These are phyloP conservation scores for Carpinus viminea DNA, from an alignment of 306 rosid genomes.

Conservation along the genomic window DNA sequence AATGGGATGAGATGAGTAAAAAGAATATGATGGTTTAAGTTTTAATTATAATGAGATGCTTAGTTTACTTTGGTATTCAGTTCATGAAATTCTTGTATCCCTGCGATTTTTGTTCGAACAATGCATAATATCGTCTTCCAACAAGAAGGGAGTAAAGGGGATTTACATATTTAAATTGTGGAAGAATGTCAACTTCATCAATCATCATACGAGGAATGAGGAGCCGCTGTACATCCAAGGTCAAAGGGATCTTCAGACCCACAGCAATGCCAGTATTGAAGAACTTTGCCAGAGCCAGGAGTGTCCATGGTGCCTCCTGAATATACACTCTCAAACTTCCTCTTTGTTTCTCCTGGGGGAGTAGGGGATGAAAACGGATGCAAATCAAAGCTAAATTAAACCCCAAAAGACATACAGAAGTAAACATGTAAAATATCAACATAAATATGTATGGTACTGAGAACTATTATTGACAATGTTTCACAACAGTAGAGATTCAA, in stretches of 20 bases:
- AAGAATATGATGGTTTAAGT: no score
- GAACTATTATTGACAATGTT: not conserved
- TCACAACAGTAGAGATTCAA: not conserved
- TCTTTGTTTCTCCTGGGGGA: slow-evolving; percentile 80
- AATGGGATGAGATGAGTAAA: no score
- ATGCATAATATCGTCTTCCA: no score
- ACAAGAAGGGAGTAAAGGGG: no score
- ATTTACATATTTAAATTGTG: slow-evolving; percentile 3
- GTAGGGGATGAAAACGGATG: slow-evolving; percentile 14
- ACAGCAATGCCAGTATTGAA: slow-evolving; percentile 97
- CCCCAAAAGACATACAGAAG: slow-evolving; percentile 11
- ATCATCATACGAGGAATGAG: slow-evolving; percentile 79
- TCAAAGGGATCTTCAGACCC: slow-evolving; percentile 88
- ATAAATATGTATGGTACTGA: not conserved
- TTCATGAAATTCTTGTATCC: no score
- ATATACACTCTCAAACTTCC: slow-evolving; percentile 92
- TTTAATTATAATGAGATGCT: no score
- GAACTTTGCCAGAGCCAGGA: slow-evolving; percentile 78
- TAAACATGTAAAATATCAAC: slow-evolving; percentile 18
- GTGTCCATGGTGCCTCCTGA: slow-evolving; percentile 83
- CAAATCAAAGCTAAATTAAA: slow-evolving; percentile 27
- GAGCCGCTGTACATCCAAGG: slow-evolving; percentile 82
- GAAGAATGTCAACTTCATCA: slow-evolving; percentile 31
- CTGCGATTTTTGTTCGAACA: no score
- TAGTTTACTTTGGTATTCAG: no score